Evolutionary conservation across 2,329 filamentous ascomycete genomes (phyloP).

Genomic region (Ambrosiella cleistominuta): DNA sequence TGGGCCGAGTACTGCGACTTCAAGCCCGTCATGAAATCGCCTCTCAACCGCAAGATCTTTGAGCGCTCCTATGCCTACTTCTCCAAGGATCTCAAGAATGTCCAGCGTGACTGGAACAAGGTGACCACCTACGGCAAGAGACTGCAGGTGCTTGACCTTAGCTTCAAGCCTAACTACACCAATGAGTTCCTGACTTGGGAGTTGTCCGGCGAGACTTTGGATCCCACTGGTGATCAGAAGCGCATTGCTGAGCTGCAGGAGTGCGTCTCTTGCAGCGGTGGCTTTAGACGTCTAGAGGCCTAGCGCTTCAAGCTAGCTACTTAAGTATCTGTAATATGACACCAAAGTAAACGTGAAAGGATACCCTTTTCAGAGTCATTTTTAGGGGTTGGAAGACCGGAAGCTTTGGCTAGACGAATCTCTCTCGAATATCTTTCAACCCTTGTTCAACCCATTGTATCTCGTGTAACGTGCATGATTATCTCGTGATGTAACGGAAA

Average conservation of each 20-base stretch:
- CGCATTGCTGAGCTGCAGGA: slow-evolving; percentile 53
- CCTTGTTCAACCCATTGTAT: background rate
- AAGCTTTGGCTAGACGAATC: background rate
- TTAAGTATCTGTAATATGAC: background rate
- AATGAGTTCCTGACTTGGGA: slow-evolving; percentile 52
- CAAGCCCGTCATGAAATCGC: slow-evolving; percentile 52
- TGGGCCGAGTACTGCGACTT: slow-evolving; percentile 54
- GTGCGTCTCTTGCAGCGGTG: slow-evolving; percentile 45
- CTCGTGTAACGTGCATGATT: background rate
- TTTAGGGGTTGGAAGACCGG: background rate
- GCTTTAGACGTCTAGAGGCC: slow-evolving; percentile 35
- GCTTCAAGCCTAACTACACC: slow-evolving; percentile 57
- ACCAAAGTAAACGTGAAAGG: background rate
- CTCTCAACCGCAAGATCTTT: slow-evolving; percentile 61
- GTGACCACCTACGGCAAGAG: slow-evolving; percentile 62
- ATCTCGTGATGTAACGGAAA: background rate
- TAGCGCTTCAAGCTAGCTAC: background rate
- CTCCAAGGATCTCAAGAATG: slow-evolving; percentile 57
- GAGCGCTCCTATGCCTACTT: slow-evolving; percentile 66
- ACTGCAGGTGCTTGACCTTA: slow-evolving; percentile 44
- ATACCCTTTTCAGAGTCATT: background rate
- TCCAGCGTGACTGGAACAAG: slow-evolving; percentile 57
- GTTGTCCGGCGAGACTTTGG: slow-evolving; percentile 44
- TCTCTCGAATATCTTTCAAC: background rate
- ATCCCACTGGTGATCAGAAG: slow-evolving; percentile 59